A percentile compares a stretch with the other conserved stretches of the same genome.
These are phyloP conservation scores for Cucurbita pepo DNA, from an alignment of 306 rosid genomes.

Conservation along the genomic window DNA sequence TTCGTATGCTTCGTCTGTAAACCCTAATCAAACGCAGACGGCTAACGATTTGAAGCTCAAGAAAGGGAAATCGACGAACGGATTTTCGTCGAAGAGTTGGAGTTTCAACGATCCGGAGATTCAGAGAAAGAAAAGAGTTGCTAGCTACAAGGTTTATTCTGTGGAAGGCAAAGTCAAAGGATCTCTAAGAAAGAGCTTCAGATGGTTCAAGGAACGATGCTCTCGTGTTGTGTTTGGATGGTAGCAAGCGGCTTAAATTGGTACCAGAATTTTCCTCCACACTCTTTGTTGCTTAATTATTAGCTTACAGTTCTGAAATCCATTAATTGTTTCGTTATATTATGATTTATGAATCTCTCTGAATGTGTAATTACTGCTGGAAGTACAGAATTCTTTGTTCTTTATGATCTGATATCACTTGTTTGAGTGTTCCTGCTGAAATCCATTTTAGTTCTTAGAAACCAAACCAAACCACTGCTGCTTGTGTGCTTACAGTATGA, in stretches of 20 bases:
- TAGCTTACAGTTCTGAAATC: neutral
- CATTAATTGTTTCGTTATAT: neutral
- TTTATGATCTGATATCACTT: neutral
- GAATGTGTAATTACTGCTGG: neutral
- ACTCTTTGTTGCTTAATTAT: neutral
- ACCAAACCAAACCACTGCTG: neutral
- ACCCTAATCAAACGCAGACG: slow-evolving; percentile 30
- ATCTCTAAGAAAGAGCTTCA: slow-evolving; percentile 58
- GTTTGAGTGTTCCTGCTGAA: neutral
- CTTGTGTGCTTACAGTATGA: no score
- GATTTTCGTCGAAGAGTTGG: slow-evolving; percentile 50
- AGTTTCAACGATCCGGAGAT: slow-evolving; percentile 72
- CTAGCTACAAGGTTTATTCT: slow-evolving; percentile 75
- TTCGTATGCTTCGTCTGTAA: slow-evolving; percentile 62
- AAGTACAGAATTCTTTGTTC: neutral
- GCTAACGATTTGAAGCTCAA: slow-evolving; percentile 41
- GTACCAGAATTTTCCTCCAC: neutral
- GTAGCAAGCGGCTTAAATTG: slow-evolving; percentile 20
- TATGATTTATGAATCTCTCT: neutral
- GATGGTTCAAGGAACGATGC: slow-evolving; percentile 78
- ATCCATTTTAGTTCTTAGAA: neutral
- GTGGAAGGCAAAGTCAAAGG: slow-evolving; percentile 91
- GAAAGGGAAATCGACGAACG: slow-evolving; percentile 66
- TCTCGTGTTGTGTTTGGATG: slow-evolving; percentile 55
- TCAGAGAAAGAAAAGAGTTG: slow-evolving; percentile 88